Percentiles rank a stretch among this genome's conserved stretches.
These are phyloP conservation scores for Neofusicoccum cordaticola DNA, from an alignment of 2,329 filamentous ascomycete species.

Conservation along the genomic window DNA sequence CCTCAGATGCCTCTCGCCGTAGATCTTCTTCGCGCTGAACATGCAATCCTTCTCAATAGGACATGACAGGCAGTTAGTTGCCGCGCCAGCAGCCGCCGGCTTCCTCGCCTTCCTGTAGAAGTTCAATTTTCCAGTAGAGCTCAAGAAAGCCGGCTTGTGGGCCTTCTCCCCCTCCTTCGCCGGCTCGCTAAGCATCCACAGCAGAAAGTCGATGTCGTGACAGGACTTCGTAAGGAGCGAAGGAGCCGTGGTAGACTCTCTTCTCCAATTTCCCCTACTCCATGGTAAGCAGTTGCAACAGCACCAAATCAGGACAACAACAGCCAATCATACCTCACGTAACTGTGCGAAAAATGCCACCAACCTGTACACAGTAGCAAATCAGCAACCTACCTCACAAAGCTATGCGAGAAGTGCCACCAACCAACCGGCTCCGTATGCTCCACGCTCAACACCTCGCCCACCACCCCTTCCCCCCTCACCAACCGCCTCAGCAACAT, in stretches of 20 bases:
- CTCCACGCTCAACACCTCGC: constrained; percentile 79
- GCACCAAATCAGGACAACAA: neutral
- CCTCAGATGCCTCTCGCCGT: constrained; percentile 66
- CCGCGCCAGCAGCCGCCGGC: constrained; percentile 67
- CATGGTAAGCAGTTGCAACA: neutral
- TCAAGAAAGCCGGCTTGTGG: constrained; percentile 73
- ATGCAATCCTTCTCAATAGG: constrained; percentile 71
- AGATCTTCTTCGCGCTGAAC: constrained; percentile 83
- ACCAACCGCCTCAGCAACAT: constrained; percentile 77
- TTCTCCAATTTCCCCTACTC: constrained; percentile 82
- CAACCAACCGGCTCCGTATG: constrained; percentile 93
- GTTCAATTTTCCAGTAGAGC: constrained; percentile 72
- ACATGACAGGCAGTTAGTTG: constrained; percentile 87
- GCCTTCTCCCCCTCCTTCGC: constrained; percentile 6
- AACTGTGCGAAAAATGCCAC: constrained; percentile 85
- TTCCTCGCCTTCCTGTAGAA: constrained; percentile 76
- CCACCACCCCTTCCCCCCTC: constrained; percentile 71
- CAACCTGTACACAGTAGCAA: constrained; percentile 53
- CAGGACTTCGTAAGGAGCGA: constrained; percentile 92
- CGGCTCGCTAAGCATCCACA: constrained; percentile 68
- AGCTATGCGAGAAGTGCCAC: constrained; percentile 90
- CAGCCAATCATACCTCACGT: too few species aligned
- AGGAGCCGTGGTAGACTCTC: constrained; percentile 70
- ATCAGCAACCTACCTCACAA: constrained; percentile 58
- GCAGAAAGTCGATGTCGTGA: constrained; percentile 88